A percentile compares a stretch with the other conserved stretches of the same genome.
phyloP scores from a whole-genome alignment of 768 basidiomycete species.

The Mycena epipterygia region DNA sequence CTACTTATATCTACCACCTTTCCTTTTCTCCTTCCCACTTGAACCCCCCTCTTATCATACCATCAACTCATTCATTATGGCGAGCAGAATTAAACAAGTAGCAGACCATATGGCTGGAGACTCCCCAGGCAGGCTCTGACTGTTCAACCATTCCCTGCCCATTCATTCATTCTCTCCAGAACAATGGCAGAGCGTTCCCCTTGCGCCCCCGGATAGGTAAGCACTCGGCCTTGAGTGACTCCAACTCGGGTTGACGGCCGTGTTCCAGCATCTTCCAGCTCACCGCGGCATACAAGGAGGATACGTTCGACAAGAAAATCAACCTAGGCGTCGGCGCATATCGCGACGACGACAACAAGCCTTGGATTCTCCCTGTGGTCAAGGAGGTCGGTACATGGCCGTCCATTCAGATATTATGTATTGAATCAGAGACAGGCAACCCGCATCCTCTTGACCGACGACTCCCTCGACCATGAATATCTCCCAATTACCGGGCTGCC shows the following conservation, averaged over 20 bases:
- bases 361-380: conserved; percentile 94
- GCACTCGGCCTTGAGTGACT: conserved; percentile 25
- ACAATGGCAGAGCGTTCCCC: conserved; percentile 80
- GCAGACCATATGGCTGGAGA: conserved; percentile 60
- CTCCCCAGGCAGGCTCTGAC: conserved; percentile 31
- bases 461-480: conserved; percentile 90
- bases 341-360: conserved; percentile 87
- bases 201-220: conserved; percentile 89
- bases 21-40: conserved; percentile 3
- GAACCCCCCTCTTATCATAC: conserved; percentile 30
- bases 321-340: conserved; percentile 96
- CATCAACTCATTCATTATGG: conserved; percentile 55
- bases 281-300: conserved; percentile 89
- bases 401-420: conserved; percentile 1
- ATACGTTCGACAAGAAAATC: conserved; percentile 81
- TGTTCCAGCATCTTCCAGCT: conserved; percentile 86
- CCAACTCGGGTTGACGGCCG: conserved; percentile 22
- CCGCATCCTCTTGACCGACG: conserved; percentile 74
- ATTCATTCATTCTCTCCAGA: conserved; percentile 57
- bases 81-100: conserved; percentile 72
- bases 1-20: not conserved
- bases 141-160: conserved; percentile 6
- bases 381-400: conserved; percentile 70
- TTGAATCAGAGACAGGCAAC: conserved; percentile 71
- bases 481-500: conserved; percentile 91